These are phyloP conservation scores for Cladosporium sp. DNA, from an alignment of 2,329 filamentous ascomycete genomes.

Conservation along the genomic window DNA sequence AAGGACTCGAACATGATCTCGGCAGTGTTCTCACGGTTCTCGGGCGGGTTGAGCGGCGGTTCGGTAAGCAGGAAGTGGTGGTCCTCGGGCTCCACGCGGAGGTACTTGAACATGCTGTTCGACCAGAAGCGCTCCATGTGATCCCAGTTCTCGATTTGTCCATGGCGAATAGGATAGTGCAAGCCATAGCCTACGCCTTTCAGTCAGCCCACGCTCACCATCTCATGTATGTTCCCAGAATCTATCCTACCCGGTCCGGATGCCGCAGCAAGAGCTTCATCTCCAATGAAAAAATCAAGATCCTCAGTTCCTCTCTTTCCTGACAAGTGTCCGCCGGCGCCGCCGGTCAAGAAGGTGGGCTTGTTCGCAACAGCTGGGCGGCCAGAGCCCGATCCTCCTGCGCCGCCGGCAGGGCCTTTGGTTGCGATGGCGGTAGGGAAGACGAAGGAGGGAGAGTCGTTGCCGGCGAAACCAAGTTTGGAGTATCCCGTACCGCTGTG, in stretches of 20 bases:
- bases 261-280: slow-evolving; percentile 84
- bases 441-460: slow-evolving; percentile 98
- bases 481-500: slow-evolving; percentile 97
- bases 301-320: slow-evolving; percentile 96
- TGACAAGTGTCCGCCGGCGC: slow-evolving; percentile 82
- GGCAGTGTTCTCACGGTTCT: slow-evolving; percentile 98
- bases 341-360: slow-evolving; percentile 90
- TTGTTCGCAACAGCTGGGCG: slow-evolving; percentile 91
- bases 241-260: slow-evolving; percentile 69
- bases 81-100: slow-evolving; percentile 96
- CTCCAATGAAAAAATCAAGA: slow-evolving; percentile 97
- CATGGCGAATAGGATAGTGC: slow-evolving; percentile 96
- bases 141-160: slow-evolving; percentile 99
- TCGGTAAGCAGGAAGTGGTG: slow-evolving; percentile 98
- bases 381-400: slow-evolving; percentile 73
- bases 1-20: slow-evolving; percentile 99
- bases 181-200: slow-evolving; percentile 74
- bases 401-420: slow-evolving; percentile 71
- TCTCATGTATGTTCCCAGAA: neutral
- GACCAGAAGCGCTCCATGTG: slow-evolving; percentile 99
- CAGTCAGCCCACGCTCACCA: slow-evolving; percentile 17
- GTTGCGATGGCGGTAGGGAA: slow-evolving; percentile 98
- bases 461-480: slow-evolving; percentile 98
- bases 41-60: slow-evolving; percentile 95
- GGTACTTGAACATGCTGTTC: slow-evolving; percentile 99